Evolutionary conservation across 805 yeast genomes (phyloP), one percentile per base, ranked within the genome.

Genomic region (Pichia kluyveri): DNA sequence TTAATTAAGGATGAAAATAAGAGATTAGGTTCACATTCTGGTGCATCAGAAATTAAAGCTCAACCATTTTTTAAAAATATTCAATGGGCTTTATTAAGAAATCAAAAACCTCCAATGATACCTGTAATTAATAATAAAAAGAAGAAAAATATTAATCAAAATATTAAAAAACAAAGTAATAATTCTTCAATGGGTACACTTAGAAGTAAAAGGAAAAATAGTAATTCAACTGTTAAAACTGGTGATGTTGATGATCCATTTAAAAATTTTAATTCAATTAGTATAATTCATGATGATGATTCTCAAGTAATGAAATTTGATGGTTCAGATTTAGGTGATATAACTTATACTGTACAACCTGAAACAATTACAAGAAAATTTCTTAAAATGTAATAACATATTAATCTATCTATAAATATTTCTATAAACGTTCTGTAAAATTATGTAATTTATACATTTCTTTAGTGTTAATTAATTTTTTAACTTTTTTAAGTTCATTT

Each of bases 81-180:
- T 1, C 96, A 89, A 62, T 93, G 99, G 99, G 97, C 99, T 0
- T 71, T 93, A 50, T 69, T 93, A 49, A 76, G 99, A 57, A 86
- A 93, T 64, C 93, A 84, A 61, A 83, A 84, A 50, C 98, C 99
- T 1, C 99, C 99, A 15, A 82, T 93, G 82, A 82, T 93, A 17
- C 99, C 99, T 0, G 84, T 84, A 0, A 73, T 88, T 40, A 58
- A 62, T 14, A 56, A 56, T 27, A 59, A 56, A 43, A 60, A 57
- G 37, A 40, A 40, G 18, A 53, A 57, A 30, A 37, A 37, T 37
- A 17, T 6, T 7, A 9, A 8, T 17, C 53, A 50, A 31, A 48
- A 23, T 23, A 23, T 46, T 37, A 48, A 47, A 28, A 53, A 53
- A 38, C 48, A 44, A 38, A 42, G 53, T 38, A 59, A 56, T 6